Evolutionary conservation across 2,329 filamentous ascomycete genomes (phyloP), one percentile per base, ranked within the genome.

Genomic region (Beauveria pseudobassiana): DNA sequence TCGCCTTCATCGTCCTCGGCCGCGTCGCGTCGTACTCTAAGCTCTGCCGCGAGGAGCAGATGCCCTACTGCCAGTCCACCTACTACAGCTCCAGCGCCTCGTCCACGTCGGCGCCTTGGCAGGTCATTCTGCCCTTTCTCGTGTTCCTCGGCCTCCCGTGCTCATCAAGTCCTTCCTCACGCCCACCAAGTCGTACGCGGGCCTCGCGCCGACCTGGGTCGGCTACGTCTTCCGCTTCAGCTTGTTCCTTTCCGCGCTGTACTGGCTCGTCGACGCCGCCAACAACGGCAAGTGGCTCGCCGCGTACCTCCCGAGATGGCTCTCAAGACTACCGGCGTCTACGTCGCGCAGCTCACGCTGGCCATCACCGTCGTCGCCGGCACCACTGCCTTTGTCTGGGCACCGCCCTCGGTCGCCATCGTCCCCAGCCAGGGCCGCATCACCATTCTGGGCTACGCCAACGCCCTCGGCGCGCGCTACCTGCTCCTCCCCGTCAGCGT

Each of bases 1-100:
- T 93, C 22, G 78, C 91, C 1, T 98, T 99, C 70, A 80, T 95
- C 62, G 71, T 91, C 5, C 81, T 98, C 14, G 88, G 88, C 16
- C 87, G 93, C 59, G 60, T 93, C 3, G 89, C 92, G 0, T 96
- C 93, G 1, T 87, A 93, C 66, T 97, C 95, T 10, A 90, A 92
- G 66, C 86, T 99, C 22, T 99, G 95, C 72, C 88, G 95, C 62
- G 95, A 99, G 74, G 95, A 99, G 76, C 95, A 99, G 76, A 97
- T 98, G 91, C 95, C 95, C 0, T 96, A 89, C 76, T 99, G 95
- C 78, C 86, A 85, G 59, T 96, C 93, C 2, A 97, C 95, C 0
- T 99, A 97, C 77, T 99, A 99, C 71, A 89, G 92, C 5, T 97
- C 93, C 0, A 85, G 88, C 10, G 90, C 88, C 3, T 96, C 93